Base-by-base conservation (phyloP, 371 early-diverging fungal species). In the Capillidium rhysosporum region DNA sequence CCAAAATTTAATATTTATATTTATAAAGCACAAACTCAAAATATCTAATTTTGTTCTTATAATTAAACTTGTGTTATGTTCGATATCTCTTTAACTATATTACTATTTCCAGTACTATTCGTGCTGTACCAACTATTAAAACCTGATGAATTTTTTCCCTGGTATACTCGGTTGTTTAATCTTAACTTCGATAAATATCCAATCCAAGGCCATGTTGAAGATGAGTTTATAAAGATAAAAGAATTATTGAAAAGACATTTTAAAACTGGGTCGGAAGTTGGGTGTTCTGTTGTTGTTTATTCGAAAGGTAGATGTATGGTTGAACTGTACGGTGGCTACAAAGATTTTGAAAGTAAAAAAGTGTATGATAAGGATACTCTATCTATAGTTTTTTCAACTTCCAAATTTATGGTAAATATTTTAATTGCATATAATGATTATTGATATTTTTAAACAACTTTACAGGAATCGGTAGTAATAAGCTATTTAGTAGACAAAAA, bases 271-370 rank as follows among this genome's bases (percentile, higher is more conserved):
- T 59, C 62, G 18, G 76, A 77, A 26, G 59, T 77, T 9, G 78
- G 78, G 1, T 72, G 75, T 5, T 58, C 65, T 1, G 59, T 77
- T 18, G 62, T 72, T 0, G 71, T 66, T 5, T 72, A 69, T 57
- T 72, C 72, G n/a, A 71, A 77, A 54, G 78, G 75, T 0, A 30
- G 65, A 9, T 63, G 68, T 4, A 77, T 82, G 0, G 66, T 79
- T 0, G 74, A 80, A 55, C 63, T 83, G 20, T 64, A 65, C 40
- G 80, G 79, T 7, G 86, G 86, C 2, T 70, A 69, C 68, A 73
- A 70, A 54, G 74, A 80, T 56, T 45, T 58, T 8, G 59, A 62
- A 29, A 56, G 57, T 4, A 57, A 54, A 1, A 60, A 52, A 0
- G 59, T 56, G 2, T 85, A 76, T 58, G 59, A 70, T 29, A 65